Conservation (phyloP, 371 early-diverging fungal genomes). For the Umbelopsis sp. region DNA sequence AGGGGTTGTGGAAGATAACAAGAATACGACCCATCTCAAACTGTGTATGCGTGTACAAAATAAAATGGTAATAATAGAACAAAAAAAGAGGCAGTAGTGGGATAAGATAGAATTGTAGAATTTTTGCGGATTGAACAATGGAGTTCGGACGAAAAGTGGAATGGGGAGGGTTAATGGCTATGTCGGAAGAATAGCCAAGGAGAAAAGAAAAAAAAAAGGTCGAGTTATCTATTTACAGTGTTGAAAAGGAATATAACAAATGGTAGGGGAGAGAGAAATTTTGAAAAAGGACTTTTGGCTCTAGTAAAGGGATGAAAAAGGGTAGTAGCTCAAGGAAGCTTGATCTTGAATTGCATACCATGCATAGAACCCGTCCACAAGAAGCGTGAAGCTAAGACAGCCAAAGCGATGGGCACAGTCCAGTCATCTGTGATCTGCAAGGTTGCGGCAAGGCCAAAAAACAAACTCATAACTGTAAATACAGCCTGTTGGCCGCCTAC, state of each 20-base stretch:
- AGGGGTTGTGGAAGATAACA: neutral
- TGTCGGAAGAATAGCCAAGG: neutral
- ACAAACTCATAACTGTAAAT: conserved; percentile 39
- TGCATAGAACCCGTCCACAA: conserved; percentile 45
- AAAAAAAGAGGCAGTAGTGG: neutral
- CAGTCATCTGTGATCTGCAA: conserved; percentile 54
- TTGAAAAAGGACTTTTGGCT: neutral
- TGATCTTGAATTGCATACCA: conserved; percentile 36
- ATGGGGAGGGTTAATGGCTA: neutral
- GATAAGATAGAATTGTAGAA: neutral
- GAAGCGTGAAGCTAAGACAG: conserved; percentile 44
- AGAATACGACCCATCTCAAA: conserved; percentile 6
- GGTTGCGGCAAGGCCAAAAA: conserved; percentile 40
- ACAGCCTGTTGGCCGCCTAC: conserved; percentile 40
- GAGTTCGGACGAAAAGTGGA: neutral
- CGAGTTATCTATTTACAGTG: conserved; percentile 12
- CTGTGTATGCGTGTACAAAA: conserved; percentile 17
- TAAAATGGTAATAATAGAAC: conserved; percentile 12
- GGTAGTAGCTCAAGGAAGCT: conserved; percentile 23
- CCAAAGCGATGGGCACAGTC: conserved; percentile 52
- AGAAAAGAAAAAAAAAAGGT: neutral
- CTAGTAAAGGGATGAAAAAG: neutral
- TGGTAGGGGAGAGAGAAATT: neutral
- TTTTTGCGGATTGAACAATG: neutral
- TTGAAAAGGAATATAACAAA: conserved; percentile 8